Conservation (phyloP, 2,329 filamentous ascomycete genomes). For the Sclerotinia subarctica region DNA sequence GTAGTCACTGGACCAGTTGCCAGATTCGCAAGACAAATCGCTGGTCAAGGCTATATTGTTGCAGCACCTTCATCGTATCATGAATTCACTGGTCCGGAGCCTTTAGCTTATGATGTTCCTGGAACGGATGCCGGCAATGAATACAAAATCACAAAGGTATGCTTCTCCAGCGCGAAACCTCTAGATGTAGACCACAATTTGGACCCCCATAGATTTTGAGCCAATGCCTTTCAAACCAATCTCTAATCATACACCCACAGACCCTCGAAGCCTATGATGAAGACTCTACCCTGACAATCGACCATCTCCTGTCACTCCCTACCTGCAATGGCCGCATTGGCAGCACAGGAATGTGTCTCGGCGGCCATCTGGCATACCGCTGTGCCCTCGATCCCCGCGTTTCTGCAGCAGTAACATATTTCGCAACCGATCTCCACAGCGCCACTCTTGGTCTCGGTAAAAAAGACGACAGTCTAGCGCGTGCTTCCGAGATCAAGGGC, state of each 20-base stretch:
- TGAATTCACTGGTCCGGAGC: conserved; percentile 82
- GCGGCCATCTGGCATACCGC: conserved; percentile 77
- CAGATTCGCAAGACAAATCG: conserved; percentile 87
- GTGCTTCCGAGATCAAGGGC: conserved; percentile 66
- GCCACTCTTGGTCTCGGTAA: conserved; percentile 69
- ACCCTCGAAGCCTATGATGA: conserved; percentile 83
- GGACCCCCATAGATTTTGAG: too few relatives aligned
- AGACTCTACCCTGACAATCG: conserved; percentile 65
- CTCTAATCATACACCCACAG: conserved; percentile 42
- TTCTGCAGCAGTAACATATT: conserved; percentile 77
- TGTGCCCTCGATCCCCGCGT: conserved; percentile 74
- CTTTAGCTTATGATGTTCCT: conserved; percentile 79
- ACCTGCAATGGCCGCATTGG: conserved; percentile 82
- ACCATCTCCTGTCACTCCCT: conserved; percentile 65
- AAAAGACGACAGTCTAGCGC: conserved; percentile 55
- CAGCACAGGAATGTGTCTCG: conserved; percentile 86
- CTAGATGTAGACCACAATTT: not conserved
- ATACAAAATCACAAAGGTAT: conserved; percentile 77
- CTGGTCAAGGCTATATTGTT: conserved; percentile 89
- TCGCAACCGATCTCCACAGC: conserved; percentile 86
- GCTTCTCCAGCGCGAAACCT: not conserved
- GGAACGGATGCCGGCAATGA: conserved; percentile 86
- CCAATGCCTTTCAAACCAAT: not conserved
- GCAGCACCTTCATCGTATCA: conserved; percentile 89
- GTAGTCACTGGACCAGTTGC: conserved; percentile 85